Conservation (phyloP, 306 rosid genomes). For the Betula pendula region DNA sequence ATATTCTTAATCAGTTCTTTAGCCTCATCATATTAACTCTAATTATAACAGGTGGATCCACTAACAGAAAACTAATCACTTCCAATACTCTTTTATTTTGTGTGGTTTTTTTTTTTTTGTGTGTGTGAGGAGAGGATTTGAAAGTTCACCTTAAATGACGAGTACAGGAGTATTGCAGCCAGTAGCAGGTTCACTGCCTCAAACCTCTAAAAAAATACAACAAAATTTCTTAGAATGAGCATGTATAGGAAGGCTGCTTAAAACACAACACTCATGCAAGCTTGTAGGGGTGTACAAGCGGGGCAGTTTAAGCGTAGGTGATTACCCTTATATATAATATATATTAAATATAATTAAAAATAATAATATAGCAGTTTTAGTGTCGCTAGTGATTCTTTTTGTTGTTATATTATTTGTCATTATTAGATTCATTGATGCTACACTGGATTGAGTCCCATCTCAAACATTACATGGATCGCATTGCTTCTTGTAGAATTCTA, state of each 20-base stretch:
- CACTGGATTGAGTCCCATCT: too few relatives aligned
- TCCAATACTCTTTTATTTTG: background rate
- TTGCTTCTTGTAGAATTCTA: too few relatives aligned
- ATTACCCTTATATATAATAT: too few relatives aligned
- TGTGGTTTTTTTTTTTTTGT: too few relatives aligned
- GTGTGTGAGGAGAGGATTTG: background rate
- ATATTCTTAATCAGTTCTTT: background rate
- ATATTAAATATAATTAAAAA: too few relatives aligned
- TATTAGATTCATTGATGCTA: too few relatives aligned
- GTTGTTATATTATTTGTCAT: too few relatives aligned
- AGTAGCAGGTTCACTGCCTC: constrained; percentile 88
- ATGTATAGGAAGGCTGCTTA: constrained; percentile 10
- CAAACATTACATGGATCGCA: too few relatives aligned
- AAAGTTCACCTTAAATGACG: constrained; percentile 76
- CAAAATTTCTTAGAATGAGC: constrained; percentile 27
- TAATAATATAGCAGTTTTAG: too few relatives aligned
- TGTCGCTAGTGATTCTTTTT: too few relatives aligned
- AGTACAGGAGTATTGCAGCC: constrained; percentile 73
- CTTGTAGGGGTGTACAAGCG: too few relatives aligned
- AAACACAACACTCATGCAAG: constrained; percentile 4
- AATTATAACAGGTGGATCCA: background rate
- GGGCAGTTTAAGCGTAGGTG: too few relatives aligned
- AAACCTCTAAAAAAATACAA: constrained; percentile 59
- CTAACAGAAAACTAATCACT: background rate
- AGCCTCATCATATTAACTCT: background rate